Conservation (phyloP, 805 yeast genomes). For the Komagataella populi region DNA sequence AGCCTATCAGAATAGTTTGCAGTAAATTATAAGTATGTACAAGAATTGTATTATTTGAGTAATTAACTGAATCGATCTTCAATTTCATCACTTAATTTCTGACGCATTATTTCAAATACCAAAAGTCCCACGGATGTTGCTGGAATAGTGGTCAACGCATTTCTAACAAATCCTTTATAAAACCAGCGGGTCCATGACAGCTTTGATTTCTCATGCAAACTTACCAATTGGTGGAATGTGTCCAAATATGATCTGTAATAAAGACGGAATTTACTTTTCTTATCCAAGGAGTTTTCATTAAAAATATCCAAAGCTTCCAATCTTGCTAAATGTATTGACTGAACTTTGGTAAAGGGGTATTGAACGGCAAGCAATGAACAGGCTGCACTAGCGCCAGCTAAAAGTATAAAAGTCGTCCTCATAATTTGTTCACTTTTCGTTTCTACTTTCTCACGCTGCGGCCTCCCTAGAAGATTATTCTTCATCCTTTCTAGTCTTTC, state of each 20-base stretch:
- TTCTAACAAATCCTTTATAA: conserved; percentile 66
- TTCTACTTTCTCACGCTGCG: conserved; percentile 1
- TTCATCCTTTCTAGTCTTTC: conserved; percentile 24
- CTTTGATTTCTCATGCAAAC: conserved; percentile 39
- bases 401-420: conserved; percentile 53
- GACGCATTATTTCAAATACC: conserved; percentile 72
- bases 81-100: conserved; percentile 16
- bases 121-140: conserved; percentile 80
- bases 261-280: conserved; percentile 23
- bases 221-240: conserved; percentile 48
- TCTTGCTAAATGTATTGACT: conserved; percentile 64
- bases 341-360: conserved; percentile 71
- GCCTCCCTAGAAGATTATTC: conserved; percentile 10
- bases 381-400: conserved; percentile 87
- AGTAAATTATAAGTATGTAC: background rate
- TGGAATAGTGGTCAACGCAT: conserved; percentile 68
- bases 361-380: conserved; percentile 63
- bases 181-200: conserved; percentile 50
- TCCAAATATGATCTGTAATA: conserved; percentile 70
- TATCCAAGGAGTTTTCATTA: conserved; percentile 19
- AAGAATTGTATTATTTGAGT: background rate
- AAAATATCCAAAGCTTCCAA: conserved; percentile 68
- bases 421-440: conserved; percentile 1
- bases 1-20: conserved; percentile 47
- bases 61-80: conserved; percentile 2